These are phyloP conservation scores for Erysimum pusillum DNA, from an alignment of 441 rosid species.

Conservation along the genomic window DNA sequence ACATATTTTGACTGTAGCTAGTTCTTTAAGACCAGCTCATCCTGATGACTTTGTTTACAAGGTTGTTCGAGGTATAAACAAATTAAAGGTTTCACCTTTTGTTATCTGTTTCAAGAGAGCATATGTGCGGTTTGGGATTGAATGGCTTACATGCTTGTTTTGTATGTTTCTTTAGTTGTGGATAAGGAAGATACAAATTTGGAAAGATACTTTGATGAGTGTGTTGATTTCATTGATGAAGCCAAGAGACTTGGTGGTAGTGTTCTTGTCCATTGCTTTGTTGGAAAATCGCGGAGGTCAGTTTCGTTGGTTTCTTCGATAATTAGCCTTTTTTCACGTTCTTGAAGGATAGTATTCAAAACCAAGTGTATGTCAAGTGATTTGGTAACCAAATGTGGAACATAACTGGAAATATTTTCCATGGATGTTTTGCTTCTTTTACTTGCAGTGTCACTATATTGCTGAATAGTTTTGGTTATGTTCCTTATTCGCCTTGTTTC, in stretches of 20 bases:
- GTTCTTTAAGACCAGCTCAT: conserved; percentile 56
- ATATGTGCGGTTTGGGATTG: background rate
- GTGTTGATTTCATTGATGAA: conserved; percentile 78
- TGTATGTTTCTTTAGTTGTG: conserved; percentile 55
- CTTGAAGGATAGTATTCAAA: background rate
- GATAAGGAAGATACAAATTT: conserved; percentile 79
- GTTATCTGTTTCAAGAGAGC: background rate
- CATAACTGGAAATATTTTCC: background rate
- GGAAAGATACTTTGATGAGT: conserved; percentile 71
- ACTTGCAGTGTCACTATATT: conserved; percentile 45
- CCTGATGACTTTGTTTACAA: conserved; percentile 65
- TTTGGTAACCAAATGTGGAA: conserved; percentile 5
- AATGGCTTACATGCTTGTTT: conserved; percentile 15
- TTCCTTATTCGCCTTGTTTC: no score
- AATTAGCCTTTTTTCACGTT: background rate
- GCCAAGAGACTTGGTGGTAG: conserved; percentile 75
- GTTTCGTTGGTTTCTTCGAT: conserved; percentile 5
- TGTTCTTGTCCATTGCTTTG: conserved; percentile 88
- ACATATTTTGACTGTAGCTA: conserved; percentile 69
- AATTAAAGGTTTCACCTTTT: conserved; percentile 3
- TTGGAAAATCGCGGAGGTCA: conserved; percentile 88
- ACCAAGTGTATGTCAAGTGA: background rate
- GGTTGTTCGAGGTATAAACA: conserved; percentile 54
- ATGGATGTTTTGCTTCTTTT: background rate
- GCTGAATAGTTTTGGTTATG: no score